Percentiles rank a stretch among this genome's conserved stretches.
These are phyloP conservation scores for Flaveria robusta DNA, from an alignment of 129 eudicot genomes.

Conservation along the genomic window DNA sequence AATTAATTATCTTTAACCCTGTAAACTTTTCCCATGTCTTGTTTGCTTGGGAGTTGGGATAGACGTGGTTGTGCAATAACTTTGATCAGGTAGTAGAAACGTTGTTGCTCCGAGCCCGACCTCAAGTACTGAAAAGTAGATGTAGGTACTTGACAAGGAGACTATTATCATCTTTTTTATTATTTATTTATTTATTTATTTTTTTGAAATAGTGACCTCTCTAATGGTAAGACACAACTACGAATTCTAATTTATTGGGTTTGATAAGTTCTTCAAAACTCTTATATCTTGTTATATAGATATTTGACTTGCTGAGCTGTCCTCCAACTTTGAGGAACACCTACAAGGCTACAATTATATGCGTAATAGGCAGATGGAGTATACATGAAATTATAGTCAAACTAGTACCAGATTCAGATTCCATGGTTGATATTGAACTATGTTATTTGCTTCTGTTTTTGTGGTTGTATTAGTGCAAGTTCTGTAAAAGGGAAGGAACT, in stretches of 20 bases:
- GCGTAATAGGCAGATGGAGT: not conserved
- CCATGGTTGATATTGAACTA: constrained; percentile 1
- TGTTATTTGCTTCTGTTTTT: constrained; percentile 6
- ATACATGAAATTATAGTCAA: constrained; percentile 2
- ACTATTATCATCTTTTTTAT: too few species aligned
- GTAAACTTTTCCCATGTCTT: not conserved
- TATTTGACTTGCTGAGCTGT: constrained; percentile 18
- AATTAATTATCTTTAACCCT: not conserved
- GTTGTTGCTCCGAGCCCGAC: too few species aligned
- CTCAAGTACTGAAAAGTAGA: not conserved
- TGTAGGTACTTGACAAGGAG: not conserved
- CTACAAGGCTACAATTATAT: not conserved
- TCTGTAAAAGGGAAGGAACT: constrained; percentile 82
- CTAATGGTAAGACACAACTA: not conserved
- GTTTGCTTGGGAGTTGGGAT: too few species aligned
- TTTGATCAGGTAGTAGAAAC: too few species aligned
- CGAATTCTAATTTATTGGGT: constrained; percentile 1
- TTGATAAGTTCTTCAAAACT: not conserved
- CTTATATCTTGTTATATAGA: not conserved
- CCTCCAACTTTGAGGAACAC: not conserved
- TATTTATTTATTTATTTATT: not conserved
- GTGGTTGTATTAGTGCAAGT: constrained; percentile 72
- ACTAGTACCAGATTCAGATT: not conserved
- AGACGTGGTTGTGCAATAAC: too few species aligned
- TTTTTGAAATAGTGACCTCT: not conserved